phyloP scores from a whole-genome alignment of 129 eudicot genomes.

The Mikania micrantha region DNA sequence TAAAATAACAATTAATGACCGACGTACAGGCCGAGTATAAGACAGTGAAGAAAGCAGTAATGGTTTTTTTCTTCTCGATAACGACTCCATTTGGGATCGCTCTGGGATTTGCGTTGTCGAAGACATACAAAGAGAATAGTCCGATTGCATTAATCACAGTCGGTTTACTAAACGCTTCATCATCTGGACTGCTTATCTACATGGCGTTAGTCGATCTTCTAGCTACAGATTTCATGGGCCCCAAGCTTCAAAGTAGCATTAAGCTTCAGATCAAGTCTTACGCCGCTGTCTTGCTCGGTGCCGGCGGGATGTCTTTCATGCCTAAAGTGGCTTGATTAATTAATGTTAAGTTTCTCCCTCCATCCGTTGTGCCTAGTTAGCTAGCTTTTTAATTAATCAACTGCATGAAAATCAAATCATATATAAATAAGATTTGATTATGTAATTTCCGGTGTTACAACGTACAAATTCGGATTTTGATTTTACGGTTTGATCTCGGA shows the following conservation, averaged over 20 bases:
- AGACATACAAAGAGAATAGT: constrained; percentile 44
- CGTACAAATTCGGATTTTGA: neutral
- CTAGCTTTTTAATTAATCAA: too few relatives aligned
- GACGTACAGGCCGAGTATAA: constrained; percentile 51
- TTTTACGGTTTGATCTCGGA: neutral
- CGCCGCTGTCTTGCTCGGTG: constrained; percentile 45
- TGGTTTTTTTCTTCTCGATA: constrained; percentile 53
- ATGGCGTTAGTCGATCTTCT: constrained; percentile 67
- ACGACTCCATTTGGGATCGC: constrained; percentile 62
- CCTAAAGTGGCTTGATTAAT: constrained; percentile 58
- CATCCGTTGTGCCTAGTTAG: too few relatives aligned
- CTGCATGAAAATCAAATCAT: too few relatives aligned
- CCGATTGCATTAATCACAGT: constrained; percentile 47
- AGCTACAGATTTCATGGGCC: constrained; percentile 48
- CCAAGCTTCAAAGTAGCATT: constrained; percentile 37
- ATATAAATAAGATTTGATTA: too few relatives aligned
- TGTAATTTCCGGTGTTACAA: neutral
- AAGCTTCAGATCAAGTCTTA: constrained; percentile 46
- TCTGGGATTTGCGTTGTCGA: constrained; percentile 39
- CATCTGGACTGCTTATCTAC: constrained; percentile 50
- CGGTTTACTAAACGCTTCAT: constrained; percentile 46
- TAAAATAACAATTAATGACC: too few relatives aligned
- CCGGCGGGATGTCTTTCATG: constrained; percentile 61
- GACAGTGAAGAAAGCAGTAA: constrained; percentile 27
- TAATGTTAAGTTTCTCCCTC: too few relatives aligned